Evolutionary conservation across 805 yeast species (phyloP), one percentile per base, ranked within the genome.

Genomic region (Lipomyces kockii): DNA sequence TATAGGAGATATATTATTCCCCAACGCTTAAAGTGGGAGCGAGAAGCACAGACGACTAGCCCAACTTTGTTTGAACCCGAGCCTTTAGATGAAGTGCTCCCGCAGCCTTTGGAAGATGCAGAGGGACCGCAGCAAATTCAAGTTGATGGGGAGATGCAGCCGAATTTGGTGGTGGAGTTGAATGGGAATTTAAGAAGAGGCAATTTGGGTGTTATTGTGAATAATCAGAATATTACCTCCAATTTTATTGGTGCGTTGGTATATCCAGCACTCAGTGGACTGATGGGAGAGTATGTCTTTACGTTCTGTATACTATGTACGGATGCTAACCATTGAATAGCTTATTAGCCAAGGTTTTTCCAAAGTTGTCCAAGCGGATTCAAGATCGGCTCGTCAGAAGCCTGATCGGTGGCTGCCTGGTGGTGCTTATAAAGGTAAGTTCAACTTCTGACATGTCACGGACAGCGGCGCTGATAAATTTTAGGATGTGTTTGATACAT

Each of bases 401-500:
- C 58, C 55, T 66, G 8, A 17, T 66, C 27, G 70, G 70, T 25
- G 71, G 70, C 4, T 32, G 52, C 12, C 58, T 68, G 17, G 66
- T 68, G 9, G 60, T 62, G 9, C 58, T 66, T 14, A 9, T 61
- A 22, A 67, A 66, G 56, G 71, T 66, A 51, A 34, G 59, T 56
- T 29, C 22, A n/a, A 4, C 5, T n/a, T 22, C 37, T 9, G 29
- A 7, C 14, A 12, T 27, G 32, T 25, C 20, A 22, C 14, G 12
- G 14, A 35, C 20, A 34, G 20, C 32, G 39, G 14, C 2, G 34
- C 46, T 32, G 14, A 59, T 12, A 14, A 7, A 12, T 12, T 27
- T 0, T 29, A 66, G 70, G 65, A 68, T 35, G 66, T 62, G 34
- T 68, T 68, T 20, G 61, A 65, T 32, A 53, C 67, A 53, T 68